A percentile compares a stretch with the other conserved stretches of the same genome.
Conservation (phyloP, 75 land plant genomes). For the Selaginella tamariscina region DNA sequence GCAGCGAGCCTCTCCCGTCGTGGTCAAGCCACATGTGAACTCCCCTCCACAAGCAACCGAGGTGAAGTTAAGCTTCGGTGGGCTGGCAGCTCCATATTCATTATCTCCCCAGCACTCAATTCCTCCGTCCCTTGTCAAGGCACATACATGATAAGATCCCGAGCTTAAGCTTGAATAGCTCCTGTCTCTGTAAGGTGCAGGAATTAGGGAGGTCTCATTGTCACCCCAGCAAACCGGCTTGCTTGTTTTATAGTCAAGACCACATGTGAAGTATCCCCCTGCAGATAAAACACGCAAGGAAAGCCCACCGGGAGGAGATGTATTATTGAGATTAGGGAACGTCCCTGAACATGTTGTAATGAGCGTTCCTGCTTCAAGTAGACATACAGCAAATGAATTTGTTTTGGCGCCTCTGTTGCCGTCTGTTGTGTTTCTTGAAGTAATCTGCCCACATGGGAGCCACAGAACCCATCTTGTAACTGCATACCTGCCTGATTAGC, state of each 20-base stretch:
- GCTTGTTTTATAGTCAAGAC: background rate
- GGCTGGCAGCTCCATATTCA: constrained; percentile 10
- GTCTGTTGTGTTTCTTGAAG: too few species aligned
- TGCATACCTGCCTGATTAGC: too few species aligned
- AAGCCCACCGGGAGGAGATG: background rate
- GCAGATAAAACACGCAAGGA: constrained; percentile 9
- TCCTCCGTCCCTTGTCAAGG: too few species aligned
- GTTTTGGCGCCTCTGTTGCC: too few species aligned
- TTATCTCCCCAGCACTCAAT: constrained; percentile 14
- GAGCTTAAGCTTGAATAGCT: constrained; percentile 7
- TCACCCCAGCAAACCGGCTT: background rate
- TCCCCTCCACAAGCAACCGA: background rate
- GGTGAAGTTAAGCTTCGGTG: background rate
- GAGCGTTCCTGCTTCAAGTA: constrained; percentile 5
- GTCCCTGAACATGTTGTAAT: constrained; percentile 1
- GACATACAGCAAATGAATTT: constrained; percentile 15
- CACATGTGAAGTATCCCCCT: background rate
- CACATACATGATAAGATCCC: background rate
- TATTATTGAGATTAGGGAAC: background rate
- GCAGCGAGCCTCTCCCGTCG: constrained; percentile 5
- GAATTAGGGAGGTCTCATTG: too few species aligned
- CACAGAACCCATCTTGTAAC: too few species aligned
- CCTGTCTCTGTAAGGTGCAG: background rate
- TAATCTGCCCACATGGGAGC: too few species aligned
- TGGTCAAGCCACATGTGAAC: constrained; percentile 13